A percentile compares a stretch with the other conserved stretches of the same genome.
phyloP scores from a whole-genome alignment of 2,329 filamentous ascomycete genomes.

The Cladorrhinum sp. region DNA sequence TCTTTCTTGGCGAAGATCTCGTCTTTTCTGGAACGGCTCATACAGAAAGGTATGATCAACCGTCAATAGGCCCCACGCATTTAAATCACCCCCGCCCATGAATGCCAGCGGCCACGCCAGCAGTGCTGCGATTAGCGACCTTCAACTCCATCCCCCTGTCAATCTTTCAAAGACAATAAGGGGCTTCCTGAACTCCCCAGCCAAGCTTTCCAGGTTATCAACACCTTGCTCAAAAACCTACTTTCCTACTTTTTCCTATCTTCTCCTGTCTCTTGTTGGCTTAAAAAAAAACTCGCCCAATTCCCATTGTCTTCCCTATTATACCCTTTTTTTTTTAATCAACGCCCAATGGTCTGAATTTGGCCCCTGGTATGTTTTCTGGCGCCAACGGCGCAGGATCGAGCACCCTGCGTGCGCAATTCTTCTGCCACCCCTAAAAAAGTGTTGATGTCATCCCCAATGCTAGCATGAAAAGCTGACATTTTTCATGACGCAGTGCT shows the following conservation, averaged over 20 bases:
- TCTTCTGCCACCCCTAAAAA: neutral
- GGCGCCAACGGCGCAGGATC: neutral
- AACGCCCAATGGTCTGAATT: neutral
- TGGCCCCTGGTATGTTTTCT: neutral
- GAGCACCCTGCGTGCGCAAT: neutral
- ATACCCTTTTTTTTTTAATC: neutral
- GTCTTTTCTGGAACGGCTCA: neutral
- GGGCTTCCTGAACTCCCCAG: neutral
- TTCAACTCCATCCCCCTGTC: neutral
- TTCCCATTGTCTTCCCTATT: too few species aligned
- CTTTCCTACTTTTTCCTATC: neutral
- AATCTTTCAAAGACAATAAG: neutral
- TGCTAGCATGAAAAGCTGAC: slow-evolving; percentile 1
- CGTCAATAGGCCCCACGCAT: neutral
- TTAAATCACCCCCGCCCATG: neutral
- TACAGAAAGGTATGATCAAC: neutral
- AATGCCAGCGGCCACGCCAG: neutral
- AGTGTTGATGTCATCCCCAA: too few species aligned
- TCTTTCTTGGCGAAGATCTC: neutral
- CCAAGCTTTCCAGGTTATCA: neutral
- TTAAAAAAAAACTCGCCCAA: too few species aligned
- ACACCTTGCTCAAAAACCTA: neutral
- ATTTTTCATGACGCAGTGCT: neutral
- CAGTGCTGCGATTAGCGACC: neutral
- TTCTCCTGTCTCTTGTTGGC: neutral